A percentile compares a stretch with the other conserved stretches of the same genome.
Conservation (phyloP, 2,329 filamentous ascomycete species). For the Coleophoma crateriformis region DNA sequence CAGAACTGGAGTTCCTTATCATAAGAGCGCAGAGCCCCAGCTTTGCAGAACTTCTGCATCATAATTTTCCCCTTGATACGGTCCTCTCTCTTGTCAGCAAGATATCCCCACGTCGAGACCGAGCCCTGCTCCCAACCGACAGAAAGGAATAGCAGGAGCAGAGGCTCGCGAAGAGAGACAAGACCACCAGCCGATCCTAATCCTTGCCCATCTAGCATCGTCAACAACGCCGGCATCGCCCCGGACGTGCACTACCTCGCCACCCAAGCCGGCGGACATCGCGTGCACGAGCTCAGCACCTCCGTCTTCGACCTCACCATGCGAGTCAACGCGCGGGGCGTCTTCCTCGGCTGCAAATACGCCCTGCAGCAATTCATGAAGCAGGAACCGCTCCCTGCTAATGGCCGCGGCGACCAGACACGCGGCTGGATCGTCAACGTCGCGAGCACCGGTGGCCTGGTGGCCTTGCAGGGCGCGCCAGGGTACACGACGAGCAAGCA, state of each 20-base stretch:
- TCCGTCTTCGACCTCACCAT: slow-evolving; percentile 20
- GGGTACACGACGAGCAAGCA: slow-evolving; percentile 21
- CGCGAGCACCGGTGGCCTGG: slow-evolving; percentile 14
- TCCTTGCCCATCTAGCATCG: neutral
- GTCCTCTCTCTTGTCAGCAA: too few relatives aligned
- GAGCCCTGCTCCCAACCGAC: too few relatives aligned
- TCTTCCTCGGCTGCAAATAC: slow-evolving; percentile 28
- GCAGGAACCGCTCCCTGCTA: slow-evolving; percentile 3
- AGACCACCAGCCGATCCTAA: neutral
- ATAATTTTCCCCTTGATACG: too few relatives aligned
- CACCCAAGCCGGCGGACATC: neutral
- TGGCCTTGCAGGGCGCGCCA: slow-evolving; percentile 4
- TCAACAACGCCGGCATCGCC: slow-evolving; percentile 10
- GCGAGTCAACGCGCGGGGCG: slow-evolving; percentile 25
- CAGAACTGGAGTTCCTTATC: too few relatives aligned
- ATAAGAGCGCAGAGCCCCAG: too few relatives aligned
- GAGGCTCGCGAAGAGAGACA: neutral
- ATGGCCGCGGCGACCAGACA: slow-evolving; percentile 1
- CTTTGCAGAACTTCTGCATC: too few relatives aligned
- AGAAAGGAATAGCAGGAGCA: too few relatives aligned
- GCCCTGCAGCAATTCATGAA: slow-evolving; percentile 17
- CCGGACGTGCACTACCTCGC: neutral
- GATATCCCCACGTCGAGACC: too few relatives aligned
- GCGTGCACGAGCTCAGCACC: slow-evolving; percentile 3
- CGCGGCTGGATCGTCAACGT: slow-evolving; percentile 23